These are phyloP conservation scores for Carex cristatella DNA, from an alignment of 176 grass and related monocot genomes.

Conservation along the genomic window DNA sequence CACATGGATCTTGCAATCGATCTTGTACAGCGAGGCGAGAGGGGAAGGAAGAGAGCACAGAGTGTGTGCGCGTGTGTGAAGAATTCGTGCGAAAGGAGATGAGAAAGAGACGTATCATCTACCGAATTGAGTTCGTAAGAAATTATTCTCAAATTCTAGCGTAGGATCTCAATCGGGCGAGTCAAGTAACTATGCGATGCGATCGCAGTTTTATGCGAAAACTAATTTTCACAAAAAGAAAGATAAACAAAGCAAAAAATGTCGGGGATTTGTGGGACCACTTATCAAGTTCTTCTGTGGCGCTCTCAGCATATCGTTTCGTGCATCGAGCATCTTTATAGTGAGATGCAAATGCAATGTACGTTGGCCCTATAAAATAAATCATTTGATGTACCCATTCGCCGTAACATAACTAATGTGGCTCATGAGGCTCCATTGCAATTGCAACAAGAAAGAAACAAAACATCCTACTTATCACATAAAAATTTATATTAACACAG, in stretches of 20 bases:
- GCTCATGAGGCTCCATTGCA: background rate
- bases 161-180: background rate
- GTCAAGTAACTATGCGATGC: background rate
- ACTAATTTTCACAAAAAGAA: background rate
- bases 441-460: background rate
- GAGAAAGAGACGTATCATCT: background rate
- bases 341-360: no score
- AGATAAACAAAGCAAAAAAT: slow-evolving; percentile 15
- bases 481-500: background rate
- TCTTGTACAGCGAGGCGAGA: slow-evolving; percentile 21
- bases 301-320: background rate
- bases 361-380: no score
- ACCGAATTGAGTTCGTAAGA: background rate
- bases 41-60: background rate
- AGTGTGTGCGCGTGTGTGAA: slow-evolving; percentile 11
- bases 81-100: slow-evolving; percentile 3
- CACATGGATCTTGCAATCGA: slow-evolving; percentile 20
- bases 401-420: background rate
- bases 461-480: background rate
- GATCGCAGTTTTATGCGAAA: background rate
- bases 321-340: background rate
- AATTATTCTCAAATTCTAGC: background rate
- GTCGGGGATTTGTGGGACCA: background rate
- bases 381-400: no score
- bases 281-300: background rate